Percentiles rank a stretch among this genome's conserved stretches.
These are phyloP conservation scores for Acer yangbiense DNA, from an alignment of 345 rosid genomes.

Conservation along the genomic window DNA sequence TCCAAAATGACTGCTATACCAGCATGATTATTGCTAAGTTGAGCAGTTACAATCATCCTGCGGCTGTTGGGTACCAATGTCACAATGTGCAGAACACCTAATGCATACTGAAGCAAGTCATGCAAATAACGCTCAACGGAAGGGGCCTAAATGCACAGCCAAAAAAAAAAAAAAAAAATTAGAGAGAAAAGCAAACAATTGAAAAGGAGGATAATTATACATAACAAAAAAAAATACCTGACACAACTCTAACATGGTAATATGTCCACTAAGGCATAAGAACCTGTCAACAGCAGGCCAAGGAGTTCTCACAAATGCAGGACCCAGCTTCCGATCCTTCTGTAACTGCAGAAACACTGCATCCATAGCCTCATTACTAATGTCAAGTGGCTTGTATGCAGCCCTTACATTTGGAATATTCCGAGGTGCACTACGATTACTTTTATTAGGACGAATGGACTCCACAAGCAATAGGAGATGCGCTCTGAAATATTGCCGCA, in stretches of 20 bases:
- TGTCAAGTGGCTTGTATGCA: constrained; percentile 91
- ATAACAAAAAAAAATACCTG: constrained; percentile 53
- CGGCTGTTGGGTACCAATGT: constrained; percentile 85
- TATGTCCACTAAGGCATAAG: constrained; percentile 74
- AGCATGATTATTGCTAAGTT: constrained; percentile 85
- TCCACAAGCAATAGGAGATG: constrained; percentile 91
- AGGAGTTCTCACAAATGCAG: constrained; percentile 80
- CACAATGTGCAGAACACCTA: constrained; percentile 93
- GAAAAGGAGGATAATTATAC: neutral
- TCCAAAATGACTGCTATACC: constrained; percentile 94
- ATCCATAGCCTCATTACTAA: constrained; percentile 97
- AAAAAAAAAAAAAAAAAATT: constrained; percentile 25
- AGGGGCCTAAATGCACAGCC: constrained; percentile 68
- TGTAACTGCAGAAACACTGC: constrained; percentile 87
- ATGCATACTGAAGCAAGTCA: constrained; percentile 94
- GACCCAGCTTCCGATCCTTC: constrained; percentile 94
- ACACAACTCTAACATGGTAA: constrained; percentile 90
- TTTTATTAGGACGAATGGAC: constrained; percentile 86
- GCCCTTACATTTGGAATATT: constrained; percentile 80
- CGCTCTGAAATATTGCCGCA: constrained; percentile 97
- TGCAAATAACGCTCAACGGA: constrained; percentile 96
- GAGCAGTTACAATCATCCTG: constrained; percentile 81
- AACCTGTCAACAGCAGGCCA: constrained; percentile 90
- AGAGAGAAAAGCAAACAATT: constrained; percentile 4
- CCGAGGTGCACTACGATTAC: constrained; percentile 67